Base-by-base conservation (phyloP, 257 asterid species). In the Jacaranda mimosifolia region DNA sequence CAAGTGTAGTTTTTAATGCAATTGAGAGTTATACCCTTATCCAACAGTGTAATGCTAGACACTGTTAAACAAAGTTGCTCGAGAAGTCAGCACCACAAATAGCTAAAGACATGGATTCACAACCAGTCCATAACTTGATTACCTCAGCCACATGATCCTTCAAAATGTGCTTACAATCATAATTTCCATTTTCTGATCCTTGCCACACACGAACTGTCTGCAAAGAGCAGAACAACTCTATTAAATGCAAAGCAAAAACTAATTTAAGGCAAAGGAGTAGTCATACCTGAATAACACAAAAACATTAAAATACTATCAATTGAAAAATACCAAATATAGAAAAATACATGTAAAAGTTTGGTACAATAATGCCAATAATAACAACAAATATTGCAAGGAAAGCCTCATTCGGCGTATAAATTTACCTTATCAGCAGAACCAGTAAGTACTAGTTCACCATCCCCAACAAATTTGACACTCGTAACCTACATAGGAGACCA, bases 191-290 rank as follows among this genome's bases (percentile, higher is more conserved):
- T 80, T 93, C 94, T 51, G 94, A 85, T 63, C 86, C 95, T 86
- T 74, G 89, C 99, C 98, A 91, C 73, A 96, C 78, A 26, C 99
- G 97, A 75, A 96, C 98, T 26, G 99, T 93, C 99, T 96, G 95
- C 83, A 89, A 71, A 73, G 52, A 72, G 63, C 19, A 80, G 35
- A 77, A 73, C 7, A 68, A 49, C 32, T 38, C 40, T 38, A 57
- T 49, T 26, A 71, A 60, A 45, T 45, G 57, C 21, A 39, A 35
- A 8, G n/a, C 15, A 67, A 43, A 45, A 4, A 67, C 32, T 38
- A 39, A 12, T 15, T 38, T 38, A 14, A n/a, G 56, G 17, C 71
- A 26, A 64, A 64, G 52, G 19, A 65, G 38, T 35, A 68, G 43
- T 26, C 19, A 32, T 42, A 42, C 46, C 3, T 42, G 46, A 42